Base-by-base conservation (phyloP, 2,329 filamentous ascomycete genomes). In the Diaporthe citriasiana region DNA sequence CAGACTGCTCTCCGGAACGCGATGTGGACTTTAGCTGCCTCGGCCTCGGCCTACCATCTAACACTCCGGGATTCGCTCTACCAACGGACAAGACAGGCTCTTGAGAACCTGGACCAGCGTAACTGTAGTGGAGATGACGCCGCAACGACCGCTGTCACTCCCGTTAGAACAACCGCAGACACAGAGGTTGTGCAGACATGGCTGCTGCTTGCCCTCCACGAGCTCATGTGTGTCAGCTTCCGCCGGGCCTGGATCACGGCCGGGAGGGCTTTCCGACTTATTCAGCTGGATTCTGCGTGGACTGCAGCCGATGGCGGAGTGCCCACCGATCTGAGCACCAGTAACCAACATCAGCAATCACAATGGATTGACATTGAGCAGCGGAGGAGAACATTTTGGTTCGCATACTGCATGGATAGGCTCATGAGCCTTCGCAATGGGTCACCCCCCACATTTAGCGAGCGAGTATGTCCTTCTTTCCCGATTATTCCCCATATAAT, bases 201-300 rank as follows among this genome's bases (percentile, higher is more conserved):
- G 78, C 71, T 80, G 2, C 60, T 80, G 6, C 30, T 80, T 5
- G 73, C 78, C 1, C 76, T 76, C 50, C 79, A 78, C 70, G 79
- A 80, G 71, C 73, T 80, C 50, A 70, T 76, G 13, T 73, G 77
- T 6, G 75, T 73, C 0, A 77, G 74, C 22, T 78, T 76, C 66
- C 73, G 77, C 17, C 73, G 78, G 0, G 78, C 73, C 2, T 85
- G 79, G 63, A 83, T 82, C 1, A 87, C 78, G 0, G 80, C 81
- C 6, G 84, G 78, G 0, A 84, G 80, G 0, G 81, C 80, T 12
- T 82, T 82, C 63, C 80, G 80, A 4, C 79, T 82, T 73, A 82
- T 81, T 3, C 79, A 79, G 47, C 74, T 79, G 0, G 33, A 35
- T 33, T 10, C 69, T 40, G 25, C 55, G 22, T 59, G 69, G 55